Evolutionary conservation across 2,329 filamentous ascomycete species (phyloP).

Genomic region (Sporothrix inflata): DNA sequence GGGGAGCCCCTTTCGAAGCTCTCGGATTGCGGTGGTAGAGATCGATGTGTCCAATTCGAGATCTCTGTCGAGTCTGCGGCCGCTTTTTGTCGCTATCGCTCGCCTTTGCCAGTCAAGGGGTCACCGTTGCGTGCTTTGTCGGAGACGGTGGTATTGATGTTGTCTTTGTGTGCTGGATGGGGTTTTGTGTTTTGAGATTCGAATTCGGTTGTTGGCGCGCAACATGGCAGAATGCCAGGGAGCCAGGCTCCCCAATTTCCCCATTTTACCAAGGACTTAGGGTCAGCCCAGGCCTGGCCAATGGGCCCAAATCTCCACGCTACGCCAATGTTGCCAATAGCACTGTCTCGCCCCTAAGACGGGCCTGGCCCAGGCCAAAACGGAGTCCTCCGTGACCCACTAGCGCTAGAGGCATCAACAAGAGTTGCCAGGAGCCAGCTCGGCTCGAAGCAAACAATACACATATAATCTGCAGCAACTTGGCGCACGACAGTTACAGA

Average conservation of each 20-base stretch:
- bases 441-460: not conserved
- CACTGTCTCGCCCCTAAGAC: not conserved
- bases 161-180: not conserved
- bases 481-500: not conserved
- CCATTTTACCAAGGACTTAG: not conserved
- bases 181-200: slow-evolving; percentile 14
- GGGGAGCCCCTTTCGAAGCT: not conserved
- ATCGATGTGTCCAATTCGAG: not conserved
- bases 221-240: slow-evolving; percentile 11
- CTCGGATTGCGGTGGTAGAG: not conserved
- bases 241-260: not conserved
- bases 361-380: not conserved
- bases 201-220: not conserved
- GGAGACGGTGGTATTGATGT: not conserved
- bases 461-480: not conserved
- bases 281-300: not conserved
- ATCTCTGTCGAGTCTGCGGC: not conserved
- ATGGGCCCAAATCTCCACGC: slow-evolving; percentile 1
- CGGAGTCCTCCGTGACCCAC: not conserved
- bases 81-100: slow-evolving; percentile 2
- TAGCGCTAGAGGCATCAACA: not conserved
- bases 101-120: not conserved
- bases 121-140: not conserved
- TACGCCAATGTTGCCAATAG: not conserved
- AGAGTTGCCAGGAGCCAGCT: not conserved